phyloP scores from a whole-genome alignment of 768 basidiomycete genomes.

The Omphalotus guepiniiformis region DNA sequence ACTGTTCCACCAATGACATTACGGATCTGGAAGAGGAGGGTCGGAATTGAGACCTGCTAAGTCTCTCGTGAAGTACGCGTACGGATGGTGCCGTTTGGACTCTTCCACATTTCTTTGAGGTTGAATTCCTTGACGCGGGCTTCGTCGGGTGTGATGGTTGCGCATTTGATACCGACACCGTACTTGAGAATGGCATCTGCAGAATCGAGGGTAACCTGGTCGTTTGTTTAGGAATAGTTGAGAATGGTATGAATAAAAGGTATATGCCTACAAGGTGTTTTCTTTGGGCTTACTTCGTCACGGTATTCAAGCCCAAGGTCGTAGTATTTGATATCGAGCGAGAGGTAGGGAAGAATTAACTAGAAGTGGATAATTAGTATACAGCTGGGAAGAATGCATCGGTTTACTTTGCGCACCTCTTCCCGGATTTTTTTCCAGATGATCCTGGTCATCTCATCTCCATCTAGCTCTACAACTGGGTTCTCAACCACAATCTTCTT shows the following conservation, averaged over 20 bases:
- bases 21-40: constrained; percentile 59
- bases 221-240: constrained; percentile 63
- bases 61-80: background rate
- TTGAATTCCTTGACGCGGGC: constrained; percentile 95
- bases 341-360: constrained; percentile 93
- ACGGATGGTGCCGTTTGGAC: constrained; percentile 89
- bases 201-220: constrained; percentile 88
- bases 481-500: constrained; percentile 82
- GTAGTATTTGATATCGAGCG: constrained; percentile 97
- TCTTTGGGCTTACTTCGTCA: constrained; percentile 56
- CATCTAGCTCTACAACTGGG: constrained; percentile 92
- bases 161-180: constrained; percentile 98
- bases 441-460: constrained; percentile 99
- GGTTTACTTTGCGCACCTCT: constrained; percentile 53
- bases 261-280: background rate
- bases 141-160: constrained; percentile 96
- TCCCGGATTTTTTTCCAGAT: constrained; percentile 98
- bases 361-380: constrained; percentile 25
- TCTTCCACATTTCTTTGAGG: constrained; percentile 98
- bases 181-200: constrained; percentile 93
- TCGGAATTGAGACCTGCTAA: constrained; percentile 1
- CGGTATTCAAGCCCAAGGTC: constrained; percentile 95
- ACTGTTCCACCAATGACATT: constrained; percentile 98
- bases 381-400: constrained; percentile 2
- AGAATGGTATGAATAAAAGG: background rate